A percentile compares a stretch with the other conserved stretches of the same genome.
phyloP scores from a whole-genome alignment of 202 grass and related monocot genomes.

The Schoenoplectus tabernaemontani region DNA sequence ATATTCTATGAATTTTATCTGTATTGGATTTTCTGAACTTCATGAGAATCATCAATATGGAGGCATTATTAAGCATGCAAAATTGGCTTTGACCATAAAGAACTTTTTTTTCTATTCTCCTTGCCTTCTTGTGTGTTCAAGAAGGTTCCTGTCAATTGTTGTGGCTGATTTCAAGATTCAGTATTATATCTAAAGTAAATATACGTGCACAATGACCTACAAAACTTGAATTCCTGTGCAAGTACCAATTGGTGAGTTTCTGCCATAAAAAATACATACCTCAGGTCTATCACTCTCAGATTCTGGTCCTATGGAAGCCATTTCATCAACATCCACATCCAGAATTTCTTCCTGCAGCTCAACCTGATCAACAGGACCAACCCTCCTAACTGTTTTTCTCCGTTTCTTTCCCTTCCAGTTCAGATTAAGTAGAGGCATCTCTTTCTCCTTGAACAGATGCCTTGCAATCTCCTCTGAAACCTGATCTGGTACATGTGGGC shows the following conservation, averaged over 20 bases:
- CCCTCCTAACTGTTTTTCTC: not conserved
- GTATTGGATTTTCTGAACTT: too few species aligned
- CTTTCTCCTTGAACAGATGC: slow-evolving; percentile 23
- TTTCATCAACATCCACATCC: not conserved
- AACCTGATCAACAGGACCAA: not conserved
- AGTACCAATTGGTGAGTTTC: not conserved
- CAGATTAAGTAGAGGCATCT: not conserved
- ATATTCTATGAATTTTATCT: too few species aligned
- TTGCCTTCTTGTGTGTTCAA: too few species aligned
- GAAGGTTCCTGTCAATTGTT: too few species aligned
- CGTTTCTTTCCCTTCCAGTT: slow-evolving; percentile 3
- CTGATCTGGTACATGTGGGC: slow-evolving; percentile 32
- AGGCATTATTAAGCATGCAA: too few species aligned
- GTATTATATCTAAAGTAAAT: not conserved
- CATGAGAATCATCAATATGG: too few species aligned
- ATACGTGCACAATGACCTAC: not conserved
- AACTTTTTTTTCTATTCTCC: too few species aligned
- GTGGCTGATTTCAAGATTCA: too few species aligned
- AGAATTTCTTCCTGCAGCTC: not conserved
- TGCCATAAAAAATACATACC: not conserved
- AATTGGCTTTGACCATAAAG: too few species aligned
- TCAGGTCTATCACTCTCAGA: not conserved
- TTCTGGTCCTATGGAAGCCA: not conserved
- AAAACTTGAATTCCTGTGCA: not conserved
- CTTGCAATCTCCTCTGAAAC: slow-evolving; percentile 31